Evolutionary conservation across 768 basidiomycete genomes (phyloP), one percentile per base, ranked within the genome.

Genomic region (Guyanaporus albipodus): DNA sequence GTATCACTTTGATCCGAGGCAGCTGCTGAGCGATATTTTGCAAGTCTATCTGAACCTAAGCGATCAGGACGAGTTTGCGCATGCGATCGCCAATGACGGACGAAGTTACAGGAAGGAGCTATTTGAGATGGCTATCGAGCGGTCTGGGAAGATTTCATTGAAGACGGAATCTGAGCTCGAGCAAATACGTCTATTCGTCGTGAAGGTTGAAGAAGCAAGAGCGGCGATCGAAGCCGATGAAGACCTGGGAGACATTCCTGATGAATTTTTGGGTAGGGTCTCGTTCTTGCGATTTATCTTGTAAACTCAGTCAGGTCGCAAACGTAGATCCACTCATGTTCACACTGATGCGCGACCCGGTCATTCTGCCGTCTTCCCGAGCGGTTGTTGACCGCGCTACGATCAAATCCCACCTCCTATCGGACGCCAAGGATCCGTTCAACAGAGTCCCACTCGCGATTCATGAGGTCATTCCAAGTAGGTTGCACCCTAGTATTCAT

Each of bases 281-380:
- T 36, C 52, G 10, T 41, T 28, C 17, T 49, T 42, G 23, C 33
- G 24, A 40, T 2, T 18, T n/a, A 23, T 21, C 17, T 23, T 10
- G 10, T 11, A 11, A 19, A 54, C 41, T 45, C 8, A 43, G 17
- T 31, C 19, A 21, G 37, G 22, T 43, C 14, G 11, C n/a, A 23
- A 19, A 34, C 37, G 17, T 44, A 94, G 92, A 94, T 65, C 91
- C 90, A 1, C 73, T 96, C 53, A 91, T 94, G 82, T 85, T 78
- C 58, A 87, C 88, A 4, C 62, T 99, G 44, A 99, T 99, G 96
- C 84, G 82, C 44, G 92, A 99, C 64, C 96, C 96, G 4, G 94
- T 98, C 47, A 78, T 81, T 24, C 66, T 99, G 26, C 96, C 96
- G 0, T 83, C 87, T 0, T 97, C 94, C 2, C 75, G 73, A 43